Evolutionary conservation across 2,329 filamentous ascomycete genomes (phyloP).

Genomic region (Trichoderma sp.): DNA sequence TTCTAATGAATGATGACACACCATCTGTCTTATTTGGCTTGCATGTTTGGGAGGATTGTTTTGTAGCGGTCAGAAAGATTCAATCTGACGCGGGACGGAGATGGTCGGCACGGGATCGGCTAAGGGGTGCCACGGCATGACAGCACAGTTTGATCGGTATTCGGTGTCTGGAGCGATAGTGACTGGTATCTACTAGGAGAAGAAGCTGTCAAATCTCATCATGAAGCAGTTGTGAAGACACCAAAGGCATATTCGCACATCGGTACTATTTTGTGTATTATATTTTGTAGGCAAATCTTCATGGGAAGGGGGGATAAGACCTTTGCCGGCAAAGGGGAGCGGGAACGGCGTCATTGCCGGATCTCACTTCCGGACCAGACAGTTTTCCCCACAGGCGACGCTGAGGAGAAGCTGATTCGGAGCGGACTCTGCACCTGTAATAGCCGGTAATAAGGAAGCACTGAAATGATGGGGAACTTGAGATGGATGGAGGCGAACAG

Average conservation of each 20-base stretch:
- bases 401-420: too few species aligned
- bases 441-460: not conserved
- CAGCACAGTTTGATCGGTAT: not conserved
- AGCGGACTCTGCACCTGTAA: not conserved
- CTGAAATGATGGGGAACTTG: not conserved
- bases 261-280: too few species aligned
- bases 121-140: constrained; percentile 4
- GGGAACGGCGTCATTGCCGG: not conserved
- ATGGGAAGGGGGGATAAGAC: constrained; percentile 1
- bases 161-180: not conserved
- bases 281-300: too few species aligned
- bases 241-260: not conserved
- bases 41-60: not conserved
- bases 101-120: constrained; percentile 16
- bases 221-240: not conserved
- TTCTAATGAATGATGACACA: constrained; percentile 2
- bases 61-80: not conserved
- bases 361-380: constrained; percentile 2
- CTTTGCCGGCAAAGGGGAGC: constrained; percentile 11
- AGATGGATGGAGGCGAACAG: not conserved
- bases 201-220: too few species aligned
- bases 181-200: not conserved
- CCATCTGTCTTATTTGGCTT: not conserved
- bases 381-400: too few species aligned
- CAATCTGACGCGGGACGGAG: not conserved